Percentiles rank a stretch among this genome's conserved stretches.
Conservation (phyloP, 2,329 filamentous ascomycete genomes). For the Aspergillus sp. region DNA sequence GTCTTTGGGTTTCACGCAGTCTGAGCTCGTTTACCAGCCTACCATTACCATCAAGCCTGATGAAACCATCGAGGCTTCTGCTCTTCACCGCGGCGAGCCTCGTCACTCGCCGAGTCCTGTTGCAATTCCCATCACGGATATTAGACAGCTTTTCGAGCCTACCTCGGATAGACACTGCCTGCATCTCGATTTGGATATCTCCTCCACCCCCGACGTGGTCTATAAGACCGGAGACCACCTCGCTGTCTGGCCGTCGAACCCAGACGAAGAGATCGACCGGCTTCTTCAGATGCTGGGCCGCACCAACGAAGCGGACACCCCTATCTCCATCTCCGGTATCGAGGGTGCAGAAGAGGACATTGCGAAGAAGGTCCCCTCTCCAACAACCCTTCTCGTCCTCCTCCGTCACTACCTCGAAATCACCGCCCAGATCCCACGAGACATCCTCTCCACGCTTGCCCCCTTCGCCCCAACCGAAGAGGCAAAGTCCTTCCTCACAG, state of each 20-base stretch:
- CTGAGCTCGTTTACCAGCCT: slow-evolving; percentile 85
- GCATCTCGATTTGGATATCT: slow-evolving; percentile 85
- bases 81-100: slow-evolving; percentile 85
- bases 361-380: slow-evolving; percentile 80
- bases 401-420: slow-evolving; percentile 92
- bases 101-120: slow-evolving; percentile 68
- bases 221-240: slow-evolving; percentile 95
- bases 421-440: slow-evolving; percentile 85
- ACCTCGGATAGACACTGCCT: slow-evolving; percentile 81
- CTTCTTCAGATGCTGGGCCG: slow-evolving; percentile 73
- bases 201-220: slow-evolving; percentile 71
- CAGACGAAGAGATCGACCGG: slow-evolving; percentile 79
- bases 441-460: slow-evolving; percentile 77
- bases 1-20: slow-evolving; percentile 80
- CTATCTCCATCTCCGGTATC: slow-evolving; percentile 56
- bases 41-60: slow-evolving; percentile 74
- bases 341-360: slow-evolving; percentile 55
- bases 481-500: slow-evolving; percentile 76
- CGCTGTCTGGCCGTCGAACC: slow-evolving; percentile 87
- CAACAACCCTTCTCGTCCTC: slow-evolving; percentile 84
- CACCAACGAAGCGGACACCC: slow-evolving; percentile 25
- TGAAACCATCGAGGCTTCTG: slow-evolving; percentile 66
- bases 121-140: slow-evolving; percentile 80
- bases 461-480: slow-evolving; percentile 78
- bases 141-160: slow-evolving; percentile 73